Evolutionary conservation across 2,329 filamentous ascomycete species (phyloP), one percentile per base, ranked within the genome.

Genomic region (Cyclaneusma minus): DNA sequence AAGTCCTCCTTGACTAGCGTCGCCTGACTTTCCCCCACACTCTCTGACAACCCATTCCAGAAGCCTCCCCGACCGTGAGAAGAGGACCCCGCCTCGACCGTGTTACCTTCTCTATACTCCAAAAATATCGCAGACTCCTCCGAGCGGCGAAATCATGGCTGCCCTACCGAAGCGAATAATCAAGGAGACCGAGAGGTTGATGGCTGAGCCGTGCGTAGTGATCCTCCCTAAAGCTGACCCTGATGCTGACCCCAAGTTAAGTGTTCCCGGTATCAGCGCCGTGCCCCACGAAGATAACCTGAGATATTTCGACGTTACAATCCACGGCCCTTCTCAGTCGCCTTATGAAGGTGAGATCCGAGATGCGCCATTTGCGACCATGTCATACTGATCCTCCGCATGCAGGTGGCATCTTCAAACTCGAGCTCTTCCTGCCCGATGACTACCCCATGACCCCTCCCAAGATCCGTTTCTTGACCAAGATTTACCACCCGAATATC

Each of bases 391-490:
- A 24, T 25, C 10, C 3, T 22, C 9, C n/a, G n/a, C n/a, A n/a
- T n/a, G 16, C 28, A 50, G 47, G 46, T 16, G 89, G 91, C 25
- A 68, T 93, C 37, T 98, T 98, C 64, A 87, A 91, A 55, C 77
- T 95, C 35, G 89, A 98, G 55, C 72, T 98, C 12, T 98, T 98
- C 54, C 68, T 98, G 13, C 91, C 91, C 22, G 89, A 98, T 47
- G 89, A 98, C 59, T 98, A 98, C 52, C 89, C 89, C 21, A 98
- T 98, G 89, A 93, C 84, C 17, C 87, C 89, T 28, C 89, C 89
- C 23, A 94, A 94, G 64, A 94, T 98, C 48, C 81, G 89, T 29
- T 98, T 98, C 56, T 64, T 98, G 27, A 98, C 91, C 43, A 94
- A 93, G 59, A 95, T 98, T 53, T 98, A 95, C 56, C 91, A 98